These are phyloP conservation scores for Auricularia heimuer DNA, from an alignment of 768 basidiomycete genomes.

Conservation along the genomic window DNA sequence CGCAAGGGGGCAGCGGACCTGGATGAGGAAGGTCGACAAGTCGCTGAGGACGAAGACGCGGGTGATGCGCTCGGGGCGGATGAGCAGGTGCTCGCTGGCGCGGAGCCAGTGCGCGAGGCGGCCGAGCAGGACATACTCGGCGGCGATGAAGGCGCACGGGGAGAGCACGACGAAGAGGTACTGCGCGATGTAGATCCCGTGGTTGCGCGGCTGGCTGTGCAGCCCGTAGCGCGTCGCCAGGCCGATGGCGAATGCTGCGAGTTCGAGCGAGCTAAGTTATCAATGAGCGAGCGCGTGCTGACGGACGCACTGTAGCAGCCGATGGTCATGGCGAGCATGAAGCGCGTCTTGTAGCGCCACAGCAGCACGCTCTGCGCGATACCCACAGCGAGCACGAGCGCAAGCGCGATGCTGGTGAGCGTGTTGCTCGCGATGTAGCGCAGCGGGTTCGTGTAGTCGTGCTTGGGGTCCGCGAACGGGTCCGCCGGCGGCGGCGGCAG, in stretches of 20 bases:
- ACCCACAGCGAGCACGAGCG: conserved; percentile 31
- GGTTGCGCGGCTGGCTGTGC: conserved; percentile 42
- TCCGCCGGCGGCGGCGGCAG: not conserved
- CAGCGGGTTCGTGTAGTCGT: conserved; percentile 45
- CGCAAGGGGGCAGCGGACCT: conserved; percentile 26
- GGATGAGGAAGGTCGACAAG: conserved; percentile 55
- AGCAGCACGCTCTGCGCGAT: conserved; percentile 35
- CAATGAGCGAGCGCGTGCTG: no score
- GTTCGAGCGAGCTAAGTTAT: no score
- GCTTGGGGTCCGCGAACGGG: conserved; percentile 29
- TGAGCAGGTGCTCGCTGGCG: conserved; percentile 37
- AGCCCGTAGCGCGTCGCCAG: conserved; percentile 47
- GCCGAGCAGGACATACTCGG: conserved; percentile 58
- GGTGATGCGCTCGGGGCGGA: conserved; percentile 42
- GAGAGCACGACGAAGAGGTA: conserved; percentile 54
- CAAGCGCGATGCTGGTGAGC: conserved; percentile 33
- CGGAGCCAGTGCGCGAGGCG: conserved; percentile 43
- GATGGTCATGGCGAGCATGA: conserved; percentile 53
- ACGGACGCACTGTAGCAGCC: conserved; percentile 43
- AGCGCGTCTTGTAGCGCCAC: conserved; percentile 38
- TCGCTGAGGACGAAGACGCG: conserved; percentile 53
- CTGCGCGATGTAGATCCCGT: conserved; percentile 43
- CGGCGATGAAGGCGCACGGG: conserved; percentile 70
- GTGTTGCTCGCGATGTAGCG: conserved; percentile 47
- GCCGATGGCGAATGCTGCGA: conserved; percentile 45